Conservation (phyloP, 306 rosid genomes). For the Phaseolus lunatus region DNA sequence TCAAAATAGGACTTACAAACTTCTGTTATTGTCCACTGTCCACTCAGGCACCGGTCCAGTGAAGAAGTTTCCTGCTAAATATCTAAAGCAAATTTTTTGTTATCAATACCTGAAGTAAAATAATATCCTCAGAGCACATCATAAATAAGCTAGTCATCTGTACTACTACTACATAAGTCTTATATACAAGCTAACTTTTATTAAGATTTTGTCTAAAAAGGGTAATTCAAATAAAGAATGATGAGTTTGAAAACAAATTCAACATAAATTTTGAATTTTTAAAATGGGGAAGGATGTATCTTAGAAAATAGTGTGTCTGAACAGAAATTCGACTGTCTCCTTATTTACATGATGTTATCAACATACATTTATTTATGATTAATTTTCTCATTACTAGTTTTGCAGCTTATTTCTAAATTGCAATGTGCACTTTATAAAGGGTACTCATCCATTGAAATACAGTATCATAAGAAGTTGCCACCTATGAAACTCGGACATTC, state of each 20-base stretch:
- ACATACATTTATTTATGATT: neutral
- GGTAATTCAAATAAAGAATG: neutral
- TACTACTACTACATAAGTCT: neutral
- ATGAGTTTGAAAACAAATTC: neutral
- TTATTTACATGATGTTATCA: neutral
- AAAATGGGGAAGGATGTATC: neutral
- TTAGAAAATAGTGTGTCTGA: neutral
- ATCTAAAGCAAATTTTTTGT: conserved; percentile 41
- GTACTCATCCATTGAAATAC: too few relatives aligned
- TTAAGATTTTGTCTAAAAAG: neutral
- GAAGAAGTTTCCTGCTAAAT: conserved; percentile 67
- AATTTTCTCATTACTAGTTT: neutral
- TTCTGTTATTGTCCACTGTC: neutral
- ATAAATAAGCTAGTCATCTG: neutral
- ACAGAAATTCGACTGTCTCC: neutral
- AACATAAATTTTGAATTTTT: neutral
- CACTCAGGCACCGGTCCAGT: conserved; percentile 53
- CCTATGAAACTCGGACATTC: too few relatives aligned
- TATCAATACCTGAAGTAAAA: conserved; percentile 48
- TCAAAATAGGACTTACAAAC: conserved; percentile 51
- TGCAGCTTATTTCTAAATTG: neutral
- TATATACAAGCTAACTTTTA: neutral
- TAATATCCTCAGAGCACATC: neutral
- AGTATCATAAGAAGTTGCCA: neutral
- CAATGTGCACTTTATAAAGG: neutral